Evolutionary conservation across 345 rosid species (phyloP).

Genomic region (Chamaenerion angustifolium): DNA sequence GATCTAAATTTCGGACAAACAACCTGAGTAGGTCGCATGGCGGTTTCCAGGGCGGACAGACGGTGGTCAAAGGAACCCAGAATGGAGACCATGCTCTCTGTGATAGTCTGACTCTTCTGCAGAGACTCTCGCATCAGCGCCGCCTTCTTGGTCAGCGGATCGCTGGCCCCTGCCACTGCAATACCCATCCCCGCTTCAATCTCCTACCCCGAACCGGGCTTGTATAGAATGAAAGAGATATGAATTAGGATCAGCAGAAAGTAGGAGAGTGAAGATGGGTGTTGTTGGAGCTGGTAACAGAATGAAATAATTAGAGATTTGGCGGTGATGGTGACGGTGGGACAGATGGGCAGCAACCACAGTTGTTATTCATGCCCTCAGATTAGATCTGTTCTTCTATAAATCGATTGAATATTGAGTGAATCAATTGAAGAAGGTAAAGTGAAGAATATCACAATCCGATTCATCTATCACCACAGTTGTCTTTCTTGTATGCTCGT

Average conservation of each 20-base stretch:
- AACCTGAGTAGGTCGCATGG: slow-evolving; percentile 99
- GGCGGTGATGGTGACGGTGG: background rate
- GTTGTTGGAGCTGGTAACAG: background rate
- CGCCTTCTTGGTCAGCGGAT: slow-evolving; percentile 67
- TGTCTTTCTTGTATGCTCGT: no score
- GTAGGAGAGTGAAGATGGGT: background rate
- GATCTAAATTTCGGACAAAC: slow-evolving; percentile 15
- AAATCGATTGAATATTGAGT: slow-evolving; percentile 1
- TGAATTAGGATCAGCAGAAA: background rate
- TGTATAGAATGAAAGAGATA: slow-evolving; percentile 1
- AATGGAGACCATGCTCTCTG: slow-evolving; percentile 74
- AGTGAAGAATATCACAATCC: no score
- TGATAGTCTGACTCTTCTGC: slow-evolving; percentile 77
- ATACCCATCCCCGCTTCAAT: slow-evolving; percentile 17
- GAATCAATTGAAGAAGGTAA: no score
- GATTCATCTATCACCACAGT: no score
- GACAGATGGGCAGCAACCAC: background rate
- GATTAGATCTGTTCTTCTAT: background rate
- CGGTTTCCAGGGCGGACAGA: slow-evolving; percentile 94
- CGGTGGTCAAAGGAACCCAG: slow-evolving; percentile 97
- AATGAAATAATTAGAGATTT: background rate
- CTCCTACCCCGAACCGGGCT: background rate
- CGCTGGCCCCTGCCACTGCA: slow-evolving; percentile 28
- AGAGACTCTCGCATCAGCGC: slow-evolving; percentile 67
- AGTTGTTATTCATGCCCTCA: no score